phyloP scores from a whole-genome alignment of 768 basidiomycete genomes.

The Lactifluus hygrophoroides region DNA sequence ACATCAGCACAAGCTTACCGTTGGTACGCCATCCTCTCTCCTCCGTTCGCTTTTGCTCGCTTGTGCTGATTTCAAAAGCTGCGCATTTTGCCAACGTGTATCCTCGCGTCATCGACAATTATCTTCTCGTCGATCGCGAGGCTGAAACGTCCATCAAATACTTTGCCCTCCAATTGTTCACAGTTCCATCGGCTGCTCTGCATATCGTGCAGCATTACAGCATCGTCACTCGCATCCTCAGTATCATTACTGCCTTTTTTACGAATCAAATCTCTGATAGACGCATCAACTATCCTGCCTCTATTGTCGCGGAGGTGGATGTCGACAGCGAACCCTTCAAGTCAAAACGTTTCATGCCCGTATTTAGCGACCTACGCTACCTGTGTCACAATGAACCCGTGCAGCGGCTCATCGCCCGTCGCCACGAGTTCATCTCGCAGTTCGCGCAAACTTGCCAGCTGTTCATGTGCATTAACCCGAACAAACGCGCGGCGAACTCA shows the following conservation, averaged over 20 bases:
- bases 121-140: constrained; percentile 87
- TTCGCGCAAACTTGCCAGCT: constrained; percentile 75
- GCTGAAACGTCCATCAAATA: constrained; percentile 93
- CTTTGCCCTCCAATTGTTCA: constrained; percentile 88
- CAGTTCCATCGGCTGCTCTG: constrained; percentile 75
- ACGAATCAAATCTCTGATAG: constrained; percentile 80
- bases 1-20: constrained; percentile 61
- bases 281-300: constrained; percentile 42
- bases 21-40: constrained; percentile 46
- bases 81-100: constrained; percentile 82
- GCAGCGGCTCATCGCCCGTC: constrained; percentile 65
- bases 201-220: constrained; percentile 69
- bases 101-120: constrained; percentile 79
- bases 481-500: constrained; percentile 66
- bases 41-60: neutral
- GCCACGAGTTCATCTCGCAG: constrained; percentile 56
- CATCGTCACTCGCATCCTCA: constrained; percentile 67
- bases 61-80: constrained; percentile 37
- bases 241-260: constrained; percentile 86
- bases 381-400: constrained; percentile 76
- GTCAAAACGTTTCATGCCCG: constrained; percentile 91
- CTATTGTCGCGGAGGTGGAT: constrained; percentile 40
- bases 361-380: constrained; percentile 86
- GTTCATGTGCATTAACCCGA: constrained; percentile 92
- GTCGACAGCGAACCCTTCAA: constrained; percentile 85